A percentile compares a stretch with the other conserved stretches of the same genome.
These are phyloP conservation scores for Blastobotrys peoriensis DNA, from an alignment of 805 yeast genomes.

Conservation along the genomic window DNA sequence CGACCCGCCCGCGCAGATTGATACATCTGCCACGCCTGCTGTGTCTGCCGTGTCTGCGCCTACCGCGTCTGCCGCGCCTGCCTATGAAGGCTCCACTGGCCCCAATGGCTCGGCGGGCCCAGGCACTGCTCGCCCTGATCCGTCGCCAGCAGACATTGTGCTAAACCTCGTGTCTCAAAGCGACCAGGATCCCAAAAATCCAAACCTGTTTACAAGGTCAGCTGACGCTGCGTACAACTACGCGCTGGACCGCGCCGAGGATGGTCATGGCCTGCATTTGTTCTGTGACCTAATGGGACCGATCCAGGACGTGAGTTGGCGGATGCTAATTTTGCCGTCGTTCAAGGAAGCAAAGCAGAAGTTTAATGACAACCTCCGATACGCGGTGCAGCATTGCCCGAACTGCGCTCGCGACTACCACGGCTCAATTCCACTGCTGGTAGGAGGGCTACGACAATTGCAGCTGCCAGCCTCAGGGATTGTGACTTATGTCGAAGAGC, in stretches of 20 bases:
- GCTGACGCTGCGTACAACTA: background rate
- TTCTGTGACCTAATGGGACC: background rate
- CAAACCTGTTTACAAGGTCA: background rate
- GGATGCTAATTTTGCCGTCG: conserved; percentile 7
- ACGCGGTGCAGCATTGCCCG: conserved; percentile 9
- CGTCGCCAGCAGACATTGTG: background rate
- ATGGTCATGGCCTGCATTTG: background rate
- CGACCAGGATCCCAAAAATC: background rate
- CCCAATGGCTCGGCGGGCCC: too few species aligned
- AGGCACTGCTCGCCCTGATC: too few species aligned
- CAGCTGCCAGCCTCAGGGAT: background rate
- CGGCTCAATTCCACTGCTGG: conserved; percentile 6
- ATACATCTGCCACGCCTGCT: too few species aligned
- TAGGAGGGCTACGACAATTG: conserved; percentile 1
- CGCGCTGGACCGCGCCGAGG: background rate
- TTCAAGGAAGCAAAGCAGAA: conserved; percentile 5
- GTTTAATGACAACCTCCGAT: conserved; percentile 2
- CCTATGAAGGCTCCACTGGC: too few species aligned
- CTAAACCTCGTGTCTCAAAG: background rate
- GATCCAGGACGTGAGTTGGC: background rate
- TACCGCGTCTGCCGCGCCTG: too few species aligned
- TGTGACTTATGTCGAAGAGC: background rate
- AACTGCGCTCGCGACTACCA: conserved; percentile 15
- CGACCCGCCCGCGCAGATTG: too few species aligned
- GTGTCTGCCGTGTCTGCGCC: too few species aligned